Evolutionary conservation across 2,329 filamentous ascomycete species (phyloP).

Genomic region (Elsinoe batatas): DNA sequence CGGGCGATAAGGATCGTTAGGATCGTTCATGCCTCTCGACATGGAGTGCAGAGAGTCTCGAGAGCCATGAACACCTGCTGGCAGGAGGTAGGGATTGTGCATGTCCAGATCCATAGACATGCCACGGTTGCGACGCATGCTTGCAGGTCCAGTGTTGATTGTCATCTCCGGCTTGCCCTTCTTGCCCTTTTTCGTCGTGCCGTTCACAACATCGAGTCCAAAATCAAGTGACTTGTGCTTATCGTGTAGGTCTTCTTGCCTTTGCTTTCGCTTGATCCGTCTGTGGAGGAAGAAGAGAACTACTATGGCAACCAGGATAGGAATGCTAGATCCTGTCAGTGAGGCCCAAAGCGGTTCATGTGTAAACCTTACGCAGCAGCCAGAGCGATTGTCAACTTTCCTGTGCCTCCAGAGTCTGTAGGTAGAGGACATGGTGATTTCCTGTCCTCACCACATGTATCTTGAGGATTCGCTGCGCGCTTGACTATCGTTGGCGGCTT

Average conservation of each 20-base stretch:
- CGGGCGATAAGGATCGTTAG: constrained; percentile 76
- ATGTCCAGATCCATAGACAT: constrained; percentile 58
- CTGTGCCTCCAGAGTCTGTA: constrained; percentile 37
- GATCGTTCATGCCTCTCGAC: constrained; percentile 61
- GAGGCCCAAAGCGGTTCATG: neutral
- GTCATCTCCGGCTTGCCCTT: constrained; percentile 46
- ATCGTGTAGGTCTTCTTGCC: constrained; percentile 70
- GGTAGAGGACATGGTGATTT: constrained; percentile 48
- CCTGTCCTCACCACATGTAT: constrained; percentile 11
- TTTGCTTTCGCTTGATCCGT: constrained; percentile 60
- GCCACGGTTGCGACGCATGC: constrained; percentile 33
- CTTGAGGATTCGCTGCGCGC: neutral
- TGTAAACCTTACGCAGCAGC: constrained; percentile 55
- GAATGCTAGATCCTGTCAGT: constrained; percentile 52
- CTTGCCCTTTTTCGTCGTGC: constrained; percentile 25
- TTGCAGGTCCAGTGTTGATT: constrained; percentile 8
- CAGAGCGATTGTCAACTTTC: constrained; percentile 52
- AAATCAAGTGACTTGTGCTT: constrained; percentile 90
- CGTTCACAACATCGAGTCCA: constrained; percentile 53
- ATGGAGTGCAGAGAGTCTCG: constrained; percentile 80
- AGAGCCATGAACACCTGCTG: constrained; percentile 66
- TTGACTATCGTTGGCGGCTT: constrained; percentile 6
- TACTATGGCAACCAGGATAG: constrained; percentile 55
- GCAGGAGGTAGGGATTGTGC: constrained; percentile 85
- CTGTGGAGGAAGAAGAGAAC: constrained; percentile 71